Base-by-base conservation (phyloP, 495 filamentous ascomycete species). In the Penicillium longicatenatum region DNA sequence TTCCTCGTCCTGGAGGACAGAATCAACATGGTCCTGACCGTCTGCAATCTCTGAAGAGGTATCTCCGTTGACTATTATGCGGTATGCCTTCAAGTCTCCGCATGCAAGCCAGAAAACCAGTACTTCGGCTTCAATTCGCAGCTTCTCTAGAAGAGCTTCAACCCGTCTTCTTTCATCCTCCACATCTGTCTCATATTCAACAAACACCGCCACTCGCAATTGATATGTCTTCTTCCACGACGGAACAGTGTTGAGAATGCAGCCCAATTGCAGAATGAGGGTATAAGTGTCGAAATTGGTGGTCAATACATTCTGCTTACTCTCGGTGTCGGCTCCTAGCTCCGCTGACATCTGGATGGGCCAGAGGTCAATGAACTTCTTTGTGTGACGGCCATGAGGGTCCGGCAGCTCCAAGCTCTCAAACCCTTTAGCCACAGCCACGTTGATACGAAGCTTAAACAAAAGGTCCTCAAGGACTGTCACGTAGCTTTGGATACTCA, bases 221-320 rank as follows among this genome's bases (percentile, higher is more conserved):
- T 78, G 81, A 65, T 89, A 93, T 3, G 79, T 79, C 62, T 84
- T 89, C 64, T 91, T 92, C 90, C 90, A 95, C 1, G 86, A 83
- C 7, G 88, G 89, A 3, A 94, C 91, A 6, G 89, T 94, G 58
- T 88, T 84, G 3, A 96, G 74, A 52, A 96, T 96, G 44, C 87
- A 92, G 2, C 91, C 91, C 22, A 95, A 77, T 64, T 96, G 91
- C 14, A 96, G 77, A 58, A 95, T 95, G 30, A 95, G 73, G 1
- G 91, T 95, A 68, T 95, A 95, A 9, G 90, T 96, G 65, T 96
- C 91, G 70, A 96, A 96, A 61, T 96, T 96, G 1, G 91, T 94
- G 3, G 91, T 96, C 45, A 91, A 66, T 17, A 93, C 81, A 64
- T 86, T 92, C 48, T 81, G 79, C 55, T 82, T 83, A 50, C 74